phyloP scores from a whole-genome alignment of 176 grass and related monocot species.

The Aegilops longissima region DNA sequence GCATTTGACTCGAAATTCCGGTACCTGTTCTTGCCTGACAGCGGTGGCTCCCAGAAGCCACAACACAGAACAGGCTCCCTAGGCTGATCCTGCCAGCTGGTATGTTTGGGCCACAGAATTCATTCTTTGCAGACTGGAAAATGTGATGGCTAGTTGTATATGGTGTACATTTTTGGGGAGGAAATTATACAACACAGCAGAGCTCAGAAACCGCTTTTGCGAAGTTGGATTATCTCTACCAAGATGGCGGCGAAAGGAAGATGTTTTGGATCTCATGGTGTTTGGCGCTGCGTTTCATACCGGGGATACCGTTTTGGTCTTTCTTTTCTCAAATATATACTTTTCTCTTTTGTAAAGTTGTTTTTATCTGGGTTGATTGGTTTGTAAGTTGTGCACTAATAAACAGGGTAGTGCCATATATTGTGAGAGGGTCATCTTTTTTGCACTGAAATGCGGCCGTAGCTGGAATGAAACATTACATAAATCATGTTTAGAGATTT shows the following conservation, averaged over 20 bases:
- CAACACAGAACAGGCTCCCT: conserved; percentile 23
- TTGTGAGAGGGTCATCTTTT: background rate
- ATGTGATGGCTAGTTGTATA: conserved; percentile 28
- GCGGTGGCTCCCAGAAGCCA: conserved; percentile 18
- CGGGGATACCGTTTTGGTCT: background rate
- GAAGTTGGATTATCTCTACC: background rate
- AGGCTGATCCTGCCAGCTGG: background rate
- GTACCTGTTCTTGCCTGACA: conserved; percentile 80
- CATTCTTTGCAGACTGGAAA: conserved; percentile 24
- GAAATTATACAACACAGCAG: conserved; percentile 17
- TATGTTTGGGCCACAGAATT: conserved; percentile 25
- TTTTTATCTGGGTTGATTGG: background rate
- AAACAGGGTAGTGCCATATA: background rate
- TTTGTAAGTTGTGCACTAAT: conserved; percentile 29
- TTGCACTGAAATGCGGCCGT: background rate
- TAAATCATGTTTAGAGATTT: background rate
- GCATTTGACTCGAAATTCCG: conserved; percentile 78
- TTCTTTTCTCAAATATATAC: background rate
- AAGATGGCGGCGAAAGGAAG: background rate
- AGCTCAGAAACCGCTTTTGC: background rate
- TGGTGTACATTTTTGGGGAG: conserved; percentile 42
- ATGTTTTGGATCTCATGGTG: background rate
- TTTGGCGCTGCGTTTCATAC: background rate
- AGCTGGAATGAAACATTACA: background rate
- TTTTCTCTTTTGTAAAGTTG: conserved; percentile 17